A percentile compares a stretch with the other conserved stretches of the same genome.
Conservation (phyloP, 768 basidiomycete species). For the Lactarius sanguifluus region DNA sequence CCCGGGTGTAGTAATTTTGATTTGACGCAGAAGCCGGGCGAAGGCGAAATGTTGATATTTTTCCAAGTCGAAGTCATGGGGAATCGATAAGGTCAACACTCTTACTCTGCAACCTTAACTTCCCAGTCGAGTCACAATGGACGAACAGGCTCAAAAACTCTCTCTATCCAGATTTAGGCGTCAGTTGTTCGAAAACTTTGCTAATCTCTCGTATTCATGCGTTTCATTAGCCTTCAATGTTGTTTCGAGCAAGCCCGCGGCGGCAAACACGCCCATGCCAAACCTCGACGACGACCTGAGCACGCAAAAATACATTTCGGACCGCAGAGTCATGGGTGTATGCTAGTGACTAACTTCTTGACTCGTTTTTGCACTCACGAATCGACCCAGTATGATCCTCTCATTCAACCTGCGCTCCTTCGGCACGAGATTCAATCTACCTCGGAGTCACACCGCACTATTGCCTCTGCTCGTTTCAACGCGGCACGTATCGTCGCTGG, state of each 20-base stretch:
- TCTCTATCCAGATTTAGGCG: constrained; percentile 19
- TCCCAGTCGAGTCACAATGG: constrained; percentile 3
- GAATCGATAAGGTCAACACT: neutral
- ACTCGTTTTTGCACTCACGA: constrained; percentile 12
- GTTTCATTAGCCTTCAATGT: neutral
- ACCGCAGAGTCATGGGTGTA: constrained; percentile 79
- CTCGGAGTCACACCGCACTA: constrained; percentile 63
- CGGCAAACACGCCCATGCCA: constrained; percentile 51
- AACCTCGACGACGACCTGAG: constrained; percentile 63
- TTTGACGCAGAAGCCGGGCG: constrained; percentile 73
- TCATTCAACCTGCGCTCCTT: constrained; percentile 89
- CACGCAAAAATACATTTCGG: constrained; percentile 73
- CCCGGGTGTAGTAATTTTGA: constrained; percentile 47
- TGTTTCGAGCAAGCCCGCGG: neutral
- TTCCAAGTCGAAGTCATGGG: constrained; percentile 15
- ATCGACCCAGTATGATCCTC: constrained; percentile 82
- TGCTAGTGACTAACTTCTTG: constrained; percentile 33
- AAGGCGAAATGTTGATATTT: constrained; percentile 39
- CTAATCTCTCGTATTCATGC: neutral
- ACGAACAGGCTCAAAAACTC: constrained; percentile 8
- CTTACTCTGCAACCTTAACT: neutral
- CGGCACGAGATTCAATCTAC: constrained; percentile 80
- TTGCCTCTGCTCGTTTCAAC: constrained; percentile 75
- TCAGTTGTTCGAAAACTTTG: neutral
- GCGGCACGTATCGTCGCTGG: constrained; percentile 81